Percentiles rank a stretch among this genome's conserved stretches.
Conservation (phyloP, 2,329 filamentous ascomycete species). For the Ophiostoma quercus region DNA sequence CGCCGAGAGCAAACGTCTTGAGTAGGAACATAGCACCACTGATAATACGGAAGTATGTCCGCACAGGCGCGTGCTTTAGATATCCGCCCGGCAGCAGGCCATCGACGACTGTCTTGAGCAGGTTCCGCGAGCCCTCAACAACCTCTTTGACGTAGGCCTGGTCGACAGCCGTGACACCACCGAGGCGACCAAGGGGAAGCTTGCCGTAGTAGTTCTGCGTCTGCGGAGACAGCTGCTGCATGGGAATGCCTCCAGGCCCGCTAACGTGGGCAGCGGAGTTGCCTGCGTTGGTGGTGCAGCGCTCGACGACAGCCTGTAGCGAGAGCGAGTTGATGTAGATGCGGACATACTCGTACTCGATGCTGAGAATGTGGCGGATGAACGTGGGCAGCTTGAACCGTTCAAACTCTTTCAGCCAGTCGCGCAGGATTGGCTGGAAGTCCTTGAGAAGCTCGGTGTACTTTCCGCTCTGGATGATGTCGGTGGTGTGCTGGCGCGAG, state of each 20-base stretch:
- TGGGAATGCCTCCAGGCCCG: slow-evolving; percentile 17
- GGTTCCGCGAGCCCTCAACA: slow-evolving; percentile 68
- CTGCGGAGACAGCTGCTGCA: slow-evolving; percentile 51
- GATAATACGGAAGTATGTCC: slow-evolving; percentile 82
- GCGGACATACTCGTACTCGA: slow-evolving; percentile 92
- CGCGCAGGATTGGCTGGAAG: slow-evolving; percentile 69
- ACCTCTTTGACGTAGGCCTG: slow-evolving; percentile 72
- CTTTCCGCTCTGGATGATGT: slow-evolving; percentile 78
- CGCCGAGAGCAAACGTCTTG: slow-evolving; percentile 77
- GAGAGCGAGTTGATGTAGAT: slow-evolving; percentile 94
- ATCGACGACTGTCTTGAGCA: slow-evolving; percentile 72
- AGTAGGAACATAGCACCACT: slow-evolving; percentile 79
- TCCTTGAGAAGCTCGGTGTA: slow-evolving; percentile 77
- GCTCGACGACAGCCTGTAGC: slow-evolving; percentile 88
- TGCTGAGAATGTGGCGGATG: slow-evolving; percentile 72
- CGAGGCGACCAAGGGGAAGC: slow-evolving; percentile 58
- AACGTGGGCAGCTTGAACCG: slow-evolving; percentile 63
- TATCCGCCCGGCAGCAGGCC: slow-evolving; percentile 68
- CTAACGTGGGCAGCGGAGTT: neutral
- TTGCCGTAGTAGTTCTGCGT: slow-evolving; percentile 61
- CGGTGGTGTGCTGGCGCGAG: slow-evolving; percentile 79
- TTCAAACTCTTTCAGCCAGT: slow-evolving; percentile 80
- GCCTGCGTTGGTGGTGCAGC: slow-evolving; percentile 63
- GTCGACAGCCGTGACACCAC: slow-evolving; percentile 60
- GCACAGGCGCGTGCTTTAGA: slow-evolving; percentile 74